Percentiles rank a stretch among this genome's conserved stretches.
Conservation (phyloP, 106 monocot species). For the Cymbidium sinense region DNA sequence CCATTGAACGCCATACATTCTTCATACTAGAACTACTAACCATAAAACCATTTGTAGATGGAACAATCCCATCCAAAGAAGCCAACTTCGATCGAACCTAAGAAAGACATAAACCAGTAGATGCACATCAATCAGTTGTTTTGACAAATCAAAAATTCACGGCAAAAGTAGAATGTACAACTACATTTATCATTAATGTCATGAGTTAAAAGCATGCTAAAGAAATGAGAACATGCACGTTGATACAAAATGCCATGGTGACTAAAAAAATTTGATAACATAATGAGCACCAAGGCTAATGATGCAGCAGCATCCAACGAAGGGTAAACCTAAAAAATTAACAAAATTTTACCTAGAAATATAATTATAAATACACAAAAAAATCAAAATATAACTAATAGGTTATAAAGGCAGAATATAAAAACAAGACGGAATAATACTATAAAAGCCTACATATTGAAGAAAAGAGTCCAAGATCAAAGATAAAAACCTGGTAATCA, state of each 20-base stretch:
- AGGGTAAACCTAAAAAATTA: neutral
- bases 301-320: neutral
- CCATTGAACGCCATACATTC: conserved; percentile 93
- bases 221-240: neutral
- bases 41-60: conserved; percentile 77
- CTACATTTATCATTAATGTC: neutral
- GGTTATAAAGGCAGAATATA: neutral
- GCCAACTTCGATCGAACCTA: conserved; percentile 87
- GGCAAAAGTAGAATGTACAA: neutral
- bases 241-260: neutral
- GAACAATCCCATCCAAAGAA: conserved; percentile 88
- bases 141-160: neutral
- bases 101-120: neutral
- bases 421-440: neutral
- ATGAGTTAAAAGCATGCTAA: neutral
- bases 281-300: neutral
- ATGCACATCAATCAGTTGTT: neutral
- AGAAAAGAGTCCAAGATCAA: neutral
- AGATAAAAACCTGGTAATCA: conserved; percentile 80
- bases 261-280: neutral
- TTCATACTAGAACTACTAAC: conserved; percentile 78
- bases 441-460: neutral
- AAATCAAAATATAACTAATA: neutral
- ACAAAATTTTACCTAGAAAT: neutral
- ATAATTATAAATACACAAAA: neutral